Conservation (phyloP, 108 stramenopile species). For the Skeletonema marinoi region DNA sequence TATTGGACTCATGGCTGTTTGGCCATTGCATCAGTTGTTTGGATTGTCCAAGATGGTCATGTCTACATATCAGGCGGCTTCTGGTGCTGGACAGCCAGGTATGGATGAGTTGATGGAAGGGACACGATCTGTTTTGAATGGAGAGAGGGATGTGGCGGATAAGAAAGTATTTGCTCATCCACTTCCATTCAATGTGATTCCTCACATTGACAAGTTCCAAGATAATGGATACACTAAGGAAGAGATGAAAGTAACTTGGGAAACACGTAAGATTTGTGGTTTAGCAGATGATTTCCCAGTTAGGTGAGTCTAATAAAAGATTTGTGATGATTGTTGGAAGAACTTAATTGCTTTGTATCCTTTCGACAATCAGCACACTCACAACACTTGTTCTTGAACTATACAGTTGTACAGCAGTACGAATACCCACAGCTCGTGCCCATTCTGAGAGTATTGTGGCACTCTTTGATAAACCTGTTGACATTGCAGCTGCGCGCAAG, state of each 20-base stretch:
- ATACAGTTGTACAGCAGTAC: constrained; percentile 89
- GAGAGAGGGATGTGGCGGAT: constrained; percentile 63
- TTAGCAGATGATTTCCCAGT: constrained; percentile 80
- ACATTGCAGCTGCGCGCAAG: constrained; percentile 75
- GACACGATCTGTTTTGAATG: constrained; percentile 70
- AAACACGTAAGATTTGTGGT: constrained; percentile 93
- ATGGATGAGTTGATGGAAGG: constrained; percentile 96
- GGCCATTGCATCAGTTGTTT: constrained; percentile 91
- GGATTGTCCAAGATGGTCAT: constrained; percentile 91
- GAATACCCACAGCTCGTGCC: constrained; percentile 98
- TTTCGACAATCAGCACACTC: neutral
- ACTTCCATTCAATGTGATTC: constrained; percentile 98
- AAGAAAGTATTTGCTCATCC: constrained; percentile 95
- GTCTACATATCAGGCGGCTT: constrained; percentile 95
- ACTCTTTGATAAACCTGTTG: constrained; percentile 88
- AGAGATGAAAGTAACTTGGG: constrained; percentile 99
- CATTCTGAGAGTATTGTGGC: constrained; percentile 96
- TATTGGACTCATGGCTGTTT: constrained; percentile 96
- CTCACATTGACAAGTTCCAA: constrained; percentile 99
- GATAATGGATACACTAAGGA: constrained; percentile 99
- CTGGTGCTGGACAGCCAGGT: constrained; percentile 90
- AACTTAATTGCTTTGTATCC: neutral
- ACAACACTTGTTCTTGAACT: neutral
- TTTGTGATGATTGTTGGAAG: neutral
- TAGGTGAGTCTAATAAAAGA: constrained; percentile 32